Base-by-base conservation (phyloP, 192 early-diverging fungal genomes). In the Backusella australiensis region DNA sequence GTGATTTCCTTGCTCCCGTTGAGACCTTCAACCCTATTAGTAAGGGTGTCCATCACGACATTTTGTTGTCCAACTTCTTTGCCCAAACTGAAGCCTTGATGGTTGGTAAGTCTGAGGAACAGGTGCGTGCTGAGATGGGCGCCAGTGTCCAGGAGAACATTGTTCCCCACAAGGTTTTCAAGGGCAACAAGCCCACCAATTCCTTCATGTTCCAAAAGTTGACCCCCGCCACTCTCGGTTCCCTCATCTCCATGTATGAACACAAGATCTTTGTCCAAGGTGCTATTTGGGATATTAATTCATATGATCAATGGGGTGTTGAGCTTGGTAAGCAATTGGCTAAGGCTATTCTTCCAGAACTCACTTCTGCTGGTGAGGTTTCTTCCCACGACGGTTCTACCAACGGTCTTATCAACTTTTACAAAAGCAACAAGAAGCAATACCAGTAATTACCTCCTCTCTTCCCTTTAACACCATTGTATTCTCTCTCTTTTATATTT, bases 191-290 rank as follows among this genome's bases (percentile, higher is more conserved):
- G 67, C 98, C 98, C 39, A 99, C 97, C 69, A 99, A 98, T 88
- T 95, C 93, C 74, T 92, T 99, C 81, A 78, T 99, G 76, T 94
- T 98, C 90, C 91, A 97, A 78, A 92, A 94, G 81, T 85, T 99
- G 65, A 95, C 93, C 23, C 97, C 98, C 11, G 89, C 89, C 42
- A 96, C 94, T 4, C 87, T 99, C 4, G 98, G 98, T 23, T 85
- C 89, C n/a, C 81, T 99, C 77, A 94, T 99, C 85, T 96, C 97
- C 26, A 80, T 99, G 83, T 99, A 99, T 80, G 98, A 99, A 87
- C 98, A 99, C 92, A 99, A 99, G 91, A 99, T 99, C 81, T 99
- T 99, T 82, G 94, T 94, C 17, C 98, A 99, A 85, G 97, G 98
- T 68, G 93, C 95, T 36, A 92, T 99, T 77, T 99, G 97, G 97